Conservation (phyloP, 2,329 filamentous ascomycete genomes). For the Pseudogymnoascus sp. region DNA sequence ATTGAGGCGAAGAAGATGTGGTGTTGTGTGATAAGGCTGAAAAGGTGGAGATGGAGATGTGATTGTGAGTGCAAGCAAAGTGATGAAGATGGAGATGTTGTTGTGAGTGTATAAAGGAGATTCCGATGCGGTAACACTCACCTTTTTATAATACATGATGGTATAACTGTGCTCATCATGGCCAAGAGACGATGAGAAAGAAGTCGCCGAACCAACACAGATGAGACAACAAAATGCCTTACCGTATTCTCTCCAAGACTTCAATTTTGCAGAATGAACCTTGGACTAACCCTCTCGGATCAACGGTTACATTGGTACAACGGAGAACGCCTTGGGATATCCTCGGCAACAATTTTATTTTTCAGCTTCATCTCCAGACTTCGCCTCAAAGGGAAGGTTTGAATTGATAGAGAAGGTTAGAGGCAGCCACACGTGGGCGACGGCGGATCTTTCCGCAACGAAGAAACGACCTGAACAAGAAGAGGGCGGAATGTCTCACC, state of each 20-base stretch:
- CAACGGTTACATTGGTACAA: neutral
- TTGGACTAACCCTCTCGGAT: neutral
- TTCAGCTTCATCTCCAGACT: neutral
- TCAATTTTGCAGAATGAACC: neutral
- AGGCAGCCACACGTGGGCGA: neutral
- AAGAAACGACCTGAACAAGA: neutral
- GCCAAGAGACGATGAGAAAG: neutral
- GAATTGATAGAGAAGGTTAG: neutral
- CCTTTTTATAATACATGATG: neutral
- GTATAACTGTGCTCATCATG: neutral
- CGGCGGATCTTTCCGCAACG: neutral
- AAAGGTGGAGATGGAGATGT: neutral
- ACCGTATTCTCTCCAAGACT: neutral
- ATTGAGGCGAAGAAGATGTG: neutral
- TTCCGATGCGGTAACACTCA: neutral
- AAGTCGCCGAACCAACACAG: neutral
- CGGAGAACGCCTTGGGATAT: neutral
- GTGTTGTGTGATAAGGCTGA: neutral
- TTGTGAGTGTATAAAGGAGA: neutral
- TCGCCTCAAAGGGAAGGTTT: neutral
- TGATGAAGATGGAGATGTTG: neutral
- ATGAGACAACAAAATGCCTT: neutral
- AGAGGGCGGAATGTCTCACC: neutral
- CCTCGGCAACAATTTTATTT: neutral
- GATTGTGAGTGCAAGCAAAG: neutral